Base-by-base conservation (phyloP, 2,329 filamentous ascomycete species). In the Clonostachys byssicola region DNA sequence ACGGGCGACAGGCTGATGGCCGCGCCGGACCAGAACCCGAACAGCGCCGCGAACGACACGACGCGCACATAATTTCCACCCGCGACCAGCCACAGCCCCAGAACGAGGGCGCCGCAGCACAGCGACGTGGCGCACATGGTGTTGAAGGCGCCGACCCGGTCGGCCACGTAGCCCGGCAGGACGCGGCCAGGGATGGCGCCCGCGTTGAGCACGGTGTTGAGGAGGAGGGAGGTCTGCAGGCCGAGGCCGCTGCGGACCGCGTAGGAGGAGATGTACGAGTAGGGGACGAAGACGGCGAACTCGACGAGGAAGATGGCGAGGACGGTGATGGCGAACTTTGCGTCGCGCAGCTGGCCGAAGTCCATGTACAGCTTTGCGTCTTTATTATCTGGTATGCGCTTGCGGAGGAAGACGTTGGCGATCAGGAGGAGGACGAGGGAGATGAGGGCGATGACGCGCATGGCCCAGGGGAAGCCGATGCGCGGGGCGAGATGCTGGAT, bases 1-100 rank as follows among this genome's bases (percentile, higher is more conserved):
- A 89, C 86, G 0, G 87, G 86, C 0, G 84, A 86, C 43, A 90
- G 60, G 6, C 76, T 81, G 56, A 90, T 88, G 49, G 86, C 86
- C 34, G 77, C 80, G 0, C 87, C 87, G 14, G 78, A 84, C n/a
- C 78, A 82, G 56, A 90, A 87, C 0, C 87, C 87, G 60, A 89
- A 88, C 2, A 87, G 58, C 2, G 85, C 61, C 0, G 78, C 72
- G 55, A 86, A 89, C 2, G 80, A 70, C 45, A 86, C 72, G 0
- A 83, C 70, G 17, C 83, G 61, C 0, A 74, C 63, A 35, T 73
- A 62, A 8, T 63, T 70, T 3, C 65, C 62, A 2, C 71, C 64
- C 2, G 68, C 61, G 1, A 60, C 83, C 8, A 88, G 72, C 86
- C 86, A 90, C 9, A 87, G 61, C 17, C 76, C 79, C 5, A 80